Base-by-base conservation (phyloP, 306 rosid genomes). In the Medicago ruthenica region DNA sequence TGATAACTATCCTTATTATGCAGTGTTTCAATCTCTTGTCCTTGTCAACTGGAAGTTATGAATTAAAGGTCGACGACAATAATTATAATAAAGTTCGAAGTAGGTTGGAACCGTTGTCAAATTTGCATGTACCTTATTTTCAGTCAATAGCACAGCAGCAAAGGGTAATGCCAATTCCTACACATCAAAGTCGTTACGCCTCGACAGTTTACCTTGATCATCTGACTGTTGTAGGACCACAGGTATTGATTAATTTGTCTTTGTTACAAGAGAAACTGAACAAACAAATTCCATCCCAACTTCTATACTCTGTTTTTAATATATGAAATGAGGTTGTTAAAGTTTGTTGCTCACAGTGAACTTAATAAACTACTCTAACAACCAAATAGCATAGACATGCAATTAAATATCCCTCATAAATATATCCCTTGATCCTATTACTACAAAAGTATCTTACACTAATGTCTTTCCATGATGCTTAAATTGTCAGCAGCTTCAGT, bases 21-120 rank as follows among this genome's bases (percentile, higher is more conserved):
- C 96, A 88, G 98, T 73, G 48, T 79, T 82, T 87, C 73, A 89
- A 88, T 65, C 84, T 87, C 86, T 83, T 87, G 83, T 81, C 92
- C 65, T 69, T 89, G 73, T 80, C 90, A 13, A 44, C 84, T 34
- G 89, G 82, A 83, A 87, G 65, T 74, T 73, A 86, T 63, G 86
- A 80, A 18, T 60, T 80, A 40, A 84, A 85, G 75, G 85, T 74
- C 6, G 83, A 78, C 50, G 77, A 80, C 15, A 51, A 71, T 42
- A 67, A 39, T 66, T 36, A 67, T 65, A 71, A 80, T 67, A 85
- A 78, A 70, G 44, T 58, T 61, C 83, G 78, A 81, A 84, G 57
- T 53, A 84, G 82, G 67, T 70, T 82, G 72, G 88, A 84, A 34
- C 80, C 71, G 55, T 58, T 64, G 58, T 74, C 92, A 66, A 82